Evolutionary conservation across 345 rosid genomes (phyloP).

Genomic region (Lepidium didymum): DNA sequence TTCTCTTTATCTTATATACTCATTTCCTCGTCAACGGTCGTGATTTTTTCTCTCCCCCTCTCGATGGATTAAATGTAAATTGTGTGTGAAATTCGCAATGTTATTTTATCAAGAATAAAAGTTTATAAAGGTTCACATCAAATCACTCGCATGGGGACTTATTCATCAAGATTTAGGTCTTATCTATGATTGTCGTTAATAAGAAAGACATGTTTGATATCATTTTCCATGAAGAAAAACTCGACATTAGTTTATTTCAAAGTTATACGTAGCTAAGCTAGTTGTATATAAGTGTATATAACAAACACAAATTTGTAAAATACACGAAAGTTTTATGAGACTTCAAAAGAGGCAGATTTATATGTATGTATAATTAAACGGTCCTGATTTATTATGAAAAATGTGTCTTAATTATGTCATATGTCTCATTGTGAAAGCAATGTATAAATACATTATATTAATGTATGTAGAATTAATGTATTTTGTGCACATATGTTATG

Average conservation of each 20-base stretch:
- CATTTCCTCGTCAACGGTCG: slow-evolving; percentile 13
- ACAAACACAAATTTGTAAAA: neutral
- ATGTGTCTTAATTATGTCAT: slow-evolving; percentile 22
- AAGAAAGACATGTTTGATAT: slow-evolving; percentile 24
- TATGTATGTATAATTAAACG: neutral
- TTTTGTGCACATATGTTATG: slow-evolving; percentile 14
- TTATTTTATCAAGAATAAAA: neutral
- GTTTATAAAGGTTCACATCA: slow-evolving; percentile 2
- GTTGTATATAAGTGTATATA: neutral
- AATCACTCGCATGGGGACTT: slow-evolving; percentile 14
- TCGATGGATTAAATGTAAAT: slow-evolving; percentile 5
- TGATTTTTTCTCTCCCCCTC: slow-evolving; percentile 1
- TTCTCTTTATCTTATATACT: slow-evolving; percentile 13
- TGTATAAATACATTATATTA: neutral
- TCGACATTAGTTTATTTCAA: neutral
- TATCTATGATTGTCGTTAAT: slow-evolving; percentile 24
- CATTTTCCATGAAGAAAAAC: slow-evolving; percentile 9
- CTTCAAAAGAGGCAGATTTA: slow-evolving; percentile 1
- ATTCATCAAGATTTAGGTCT: slow-evolving; percentile 17
- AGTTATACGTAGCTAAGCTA: neutral
- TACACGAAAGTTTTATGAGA: slow-evolving; percentile 11
- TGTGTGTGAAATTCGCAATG: slow-evolving; percentile 17
- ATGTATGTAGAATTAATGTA: neutral
- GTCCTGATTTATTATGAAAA: slow-evolving; percentile 8
- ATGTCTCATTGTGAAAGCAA: slow-evolving; percentile 3